These are phyloP conservation scores for Phytopythium mirpurense DNA, from an alignment of 352 stramenopile genomes.

Conservation along the genomic window DNA sequence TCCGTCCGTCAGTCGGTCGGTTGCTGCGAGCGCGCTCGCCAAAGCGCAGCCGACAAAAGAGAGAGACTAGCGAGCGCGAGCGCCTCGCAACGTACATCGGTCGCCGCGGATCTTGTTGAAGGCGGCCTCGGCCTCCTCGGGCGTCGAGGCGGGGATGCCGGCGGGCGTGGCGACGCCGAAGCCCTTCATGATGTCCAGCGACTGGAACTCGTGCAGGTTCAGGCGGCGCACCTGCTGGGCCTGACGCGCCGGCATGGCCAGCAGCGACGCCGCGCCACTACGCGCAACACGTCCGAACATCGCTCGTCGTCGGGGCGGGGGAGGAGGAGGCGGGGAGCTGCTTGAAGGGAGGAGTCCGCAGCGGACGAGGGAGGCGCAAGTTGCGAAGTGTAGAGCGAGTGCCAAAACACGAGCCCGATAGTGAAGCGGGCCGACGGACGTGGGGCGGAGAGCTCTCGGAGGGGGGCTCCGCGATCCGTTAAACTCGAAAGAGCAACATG, in stretches of 20 bases:
- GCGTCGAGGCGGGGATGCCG: constrained; percentile 68
- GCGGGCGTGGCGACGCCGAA: constrained; percentile 76
- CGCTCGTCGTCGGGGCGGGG: background rate
- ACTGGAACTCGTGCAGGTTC: constrained; percentile 94
- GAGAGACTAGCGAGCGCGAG: too few relatives aligned
- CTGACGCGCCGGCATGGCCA: constrained; percentile 44
- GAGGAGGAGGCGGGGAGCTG: background rate
- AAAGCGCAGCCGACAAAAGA: background rate
- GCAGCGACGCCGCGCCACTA: constrained; percentile 35
- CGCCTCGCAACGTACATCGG: constrained; percentile 37
- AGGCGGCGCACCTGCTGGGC: constrained; percentile 78
- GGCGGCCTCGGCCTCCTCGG: constrained; percentile 72
- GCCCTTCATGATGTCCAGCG: constrained; percentile 92
- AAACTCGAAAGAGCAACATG: background rate
- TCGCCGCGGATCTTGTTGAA: constrained; percentile 78
- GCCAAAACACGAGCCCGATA: too few relatives aligned
- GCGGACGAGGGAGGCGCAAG: constrained; percentile 1
- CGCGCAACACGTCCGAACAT: constrained; percentile 56
- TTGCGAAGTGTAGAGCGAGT: constrained; percentile 8
- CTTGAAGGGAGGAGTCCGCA: background rate
- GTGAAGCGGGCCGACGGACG: background rate
- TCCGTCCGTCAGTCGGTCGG: background rate
- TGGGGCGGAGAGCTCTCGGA: background rate
- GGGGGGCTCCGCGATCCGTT: background rate
- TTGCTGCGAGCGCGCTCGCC: too few relatives aligned